Evolutionary conservation across 1,284 basidiomycete genomes (phyloP), one percentile per base, ranked within the genome.

Genomic region (Cronartium quercuum): DNA sequence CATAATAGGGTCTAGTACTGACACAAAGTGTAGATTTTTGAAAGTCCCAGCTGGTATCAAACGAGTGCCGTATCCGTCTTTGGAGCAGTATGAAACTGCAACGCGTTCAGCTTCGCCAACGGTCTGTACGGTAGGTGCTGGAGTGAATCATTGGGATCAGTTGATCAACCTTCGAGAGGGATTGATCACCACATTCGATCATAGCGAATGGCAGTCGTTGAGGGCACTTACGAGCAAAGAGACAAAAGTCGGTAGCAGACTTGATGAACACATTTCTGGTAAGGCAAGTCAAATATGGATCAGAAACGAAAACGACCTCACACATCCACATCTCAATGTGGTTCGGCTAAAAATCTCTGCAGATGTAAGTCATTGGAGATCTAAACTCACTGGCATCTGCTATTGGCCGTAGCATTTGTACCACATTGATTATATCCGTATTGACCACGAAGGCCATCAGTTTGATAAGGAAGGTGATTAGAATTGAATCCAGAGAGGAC

Each of bases 11-110:
- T 29, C 13, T 24, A 10, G 9, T 15, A 47, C 71, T 74, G 21
- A 74, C 71, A 74, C 64, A 41, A 37, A 81, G 67, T 82, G 80
- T 1, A 80, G 78, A 18, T 77, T 77, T 55, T 75, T 76, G 47
- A 81, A 77, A 15, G 81, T 78, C 5, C 78, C 79, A 24, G 78
- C 76, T 37, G 80, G 80, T 42, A 82, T 80, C 34, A 81, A 76
- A 12, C 80, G 78, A 0, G 79, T 81, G 21, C 81, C 81, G 64
- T 81, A 79, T 51, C 80, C 80, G 2, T 76, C 77, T 67, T 79
- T 79, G 41, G 78, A 76, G 75, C 81, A 81, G 78, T 81, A 81
- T 15, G 80, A 77, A 3, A 81, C 78, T 58, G 78, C 76, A 4
- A 70, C 58, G 60, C 78, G 76, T 70, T 81, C 80, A 18, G 76